Percentiles rank a stretch among this genome's conserved stretches.
These are phyloP conservation scores for Mycena latifolia DNA, from an alignment of 768 basidiomycete genomes.

Conservation along the genomic window DNA sequence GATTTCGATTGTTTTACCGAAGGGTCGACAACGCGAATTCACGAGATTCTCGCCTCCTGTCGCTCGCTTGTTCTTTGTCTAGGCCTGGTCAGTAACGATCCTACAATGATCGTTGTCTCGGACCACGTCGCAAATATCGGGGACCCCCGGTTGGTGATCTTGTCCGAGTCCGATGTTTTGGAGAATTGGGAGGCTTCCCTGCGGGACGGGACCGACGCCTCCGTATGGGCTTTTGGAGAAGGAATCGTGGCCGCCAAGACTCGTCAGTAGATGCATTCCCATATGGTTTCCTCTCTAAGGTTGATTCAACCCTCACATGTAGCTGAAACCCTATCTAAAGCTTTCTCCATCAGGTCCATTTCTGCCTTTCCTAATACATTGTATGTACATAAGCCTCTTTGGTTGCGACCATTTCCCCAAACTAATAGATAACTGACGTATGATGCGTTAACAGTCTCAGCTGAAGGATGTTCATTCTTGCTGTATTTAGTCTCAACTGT, in stretches of 20 bases:
- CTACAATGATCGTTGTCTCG: slow-evolving; percentile 34
- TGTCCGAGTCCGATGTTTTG: no score
- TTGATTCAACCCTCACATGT: neutral
- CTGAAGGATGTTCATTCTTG: no score
- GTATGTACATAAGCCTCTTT: neutral
- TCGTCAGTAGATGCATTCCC: slow-evolving; percentile 25
- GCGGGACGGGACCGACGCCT: slow-evolving; percentile 33
- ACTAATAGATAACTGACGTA: neutral
- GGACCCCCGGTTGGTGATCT: slow-evolving; percentile 38
- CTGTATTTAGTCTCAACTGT: neutral
- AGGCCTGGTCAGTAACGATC: slow-evolving; percentile 39
- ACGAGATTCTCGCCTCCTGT: slow-evolving; percentile 38
- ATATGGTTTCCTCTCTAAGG: neutral
- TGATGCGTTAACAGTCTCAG: neutral
- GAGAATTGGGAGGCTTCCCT: no score
- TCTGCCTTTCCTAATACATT: neutral
- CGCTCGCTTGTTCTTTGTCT: slow-evolving; percentile 39
- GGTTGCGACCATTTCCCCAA: neutral
- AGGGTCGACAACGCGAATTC: no score
- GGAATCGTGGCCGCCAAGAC: slow-evolving; percentile 35
- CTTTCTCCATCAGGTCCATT: no score
- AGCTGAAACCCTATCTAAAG: neutral
- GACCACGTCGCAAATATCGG: slow-evolving; percentile 33
- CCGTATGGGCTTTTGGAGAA: slow-evolving; percentile 42
- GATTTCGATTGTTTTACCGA: no score